Percentiles rank a stretch among this genome's conserved stretches.
Evolutionary conservation across 2,329 filamentous ascomycete species (phyloP).

Genomic region (Penicillium verrucosum): DNA sequence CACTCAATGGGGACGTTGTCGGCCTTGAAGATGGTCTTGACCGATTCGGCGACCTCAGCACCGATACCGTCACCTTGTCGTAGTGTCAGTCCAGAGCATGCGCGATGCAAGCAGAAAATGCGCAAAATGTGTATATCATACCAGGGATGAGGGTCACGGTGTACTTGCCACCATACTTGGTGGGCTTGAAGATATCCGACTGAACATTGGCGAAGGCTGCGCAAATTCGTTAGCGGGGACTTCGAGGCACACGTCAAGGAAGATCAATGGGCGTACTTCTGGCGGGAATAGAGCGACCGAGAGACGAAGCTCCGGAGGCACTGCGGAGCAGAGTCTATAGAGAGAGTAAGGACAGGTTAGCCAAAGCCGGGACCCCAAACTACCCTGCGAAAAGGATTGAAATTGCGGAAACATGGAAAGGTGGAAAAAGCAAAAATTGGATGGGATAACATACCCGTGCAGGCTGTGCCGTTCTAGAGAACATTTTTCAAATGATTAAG

Average conservation of each 20-base stretch:
- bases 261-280: constrained; percentile 47
- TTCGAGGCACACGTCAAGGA: background rate
- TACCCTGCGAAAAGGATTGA: background rate
- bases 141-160: constrained; percentile 97
- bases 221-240: constrained; percentile 19
- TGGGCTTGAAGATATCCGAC: constrained; percentile 97
- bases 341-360: constrained; percentile 34
- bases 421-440: constrained; percentile 29
- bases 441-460: constrained; percentile 40
- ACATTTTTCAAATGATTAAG: constrained; percentile 35
- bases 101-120: background rate
- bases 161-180: constrained; percentile 99
- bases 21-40: constrained; percentile 99
- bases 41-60: constrained; percentile 93
- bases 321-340: constrained; percentile 56
- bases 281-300: constrained; percentile 50
- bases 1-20: constrained; percentile 98
- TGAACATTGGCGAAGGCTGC: constrained; percentile 73
- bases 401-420: constrained; percentile 33
- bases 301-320: constrained; percentile 48
- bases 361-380: constrained; percentile 15
- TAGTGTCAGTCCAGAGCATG: constrained; percentile 10
- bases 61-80: constrained; percentile 81
- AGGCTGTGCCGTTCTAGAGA: constrained; percentile 42
- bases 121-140: constrained; percentile 34